Evolutionary conservation across 805 yeast species (phyloP).

Genomic region (Yarrowia yakushimensis): DNA sequence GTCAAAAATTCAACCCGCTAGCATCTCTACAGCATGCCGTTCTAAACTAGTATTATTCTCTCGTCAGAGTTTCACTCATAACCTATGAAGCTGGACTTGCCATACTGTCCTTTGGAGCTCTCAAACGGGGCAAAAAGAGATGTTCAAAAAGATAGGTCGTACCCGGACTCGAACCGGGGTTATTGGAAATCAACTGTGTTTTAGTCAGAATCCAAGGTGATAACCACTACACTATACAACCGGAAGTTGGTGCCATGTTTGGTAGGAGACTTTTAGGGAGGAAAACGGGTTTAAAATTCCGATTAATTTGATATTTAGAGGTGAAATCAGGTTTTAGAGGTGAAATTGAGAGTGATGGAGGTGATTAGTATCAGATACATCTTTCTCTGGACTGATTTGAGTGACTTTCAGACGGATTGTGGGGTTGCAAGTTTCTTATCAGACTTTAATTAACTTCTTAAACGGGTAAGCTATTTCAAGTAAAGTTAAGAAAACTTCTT

Average conservation of each 20-base stretch:
- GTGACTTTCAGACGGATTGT: too few relatives aligned
- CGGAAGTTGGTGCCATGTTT: not conserved
- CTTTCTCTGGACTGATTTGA: too few relatives aligned
- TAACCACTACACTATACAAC: constrained; percentile 22
- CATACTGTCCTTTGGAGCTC: not conserved
- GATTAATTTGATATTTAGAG: too few relatives aligned
- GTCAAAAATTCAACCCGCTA: not conserved
- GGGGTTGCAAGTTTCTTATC: too few relatives aligned
- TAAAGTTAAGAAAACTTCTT: too few relatives aligned
- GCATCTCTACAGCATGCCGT: not conserved
- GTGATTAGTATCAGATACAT: too few relatives aligned
- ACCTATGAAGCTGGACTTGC: not conserved
- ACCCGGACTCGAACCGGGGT: constrained; percentile 24
- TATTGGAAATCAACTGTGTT: not conserved
- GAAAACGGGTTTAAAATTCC: too few relatives aligned
- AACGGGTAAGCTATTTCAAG: too few relatives aligned
- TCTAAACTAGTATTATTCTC: not conserved
- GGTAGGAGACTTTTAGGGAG: not conserved
- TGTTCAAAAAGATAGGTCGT: not conserved
- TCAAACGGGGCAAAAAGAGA: not conserved
- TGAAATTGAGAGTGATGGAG: too few relatives aligned
- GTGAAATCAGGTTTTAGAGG: too few relatives aligned
- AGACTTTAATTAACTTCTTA: too few relatives aligned
- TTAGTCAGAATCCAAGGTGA: constrained; percentile 17
- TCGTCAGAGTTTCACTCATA: not conserved